Percentiles rank a stretch among this genome's conserved stretches.
phyloP scores from a whole-genome alignment of 2,329 filamentous ascomycete genomes.

The Colletotrichum karsti region DNA sequence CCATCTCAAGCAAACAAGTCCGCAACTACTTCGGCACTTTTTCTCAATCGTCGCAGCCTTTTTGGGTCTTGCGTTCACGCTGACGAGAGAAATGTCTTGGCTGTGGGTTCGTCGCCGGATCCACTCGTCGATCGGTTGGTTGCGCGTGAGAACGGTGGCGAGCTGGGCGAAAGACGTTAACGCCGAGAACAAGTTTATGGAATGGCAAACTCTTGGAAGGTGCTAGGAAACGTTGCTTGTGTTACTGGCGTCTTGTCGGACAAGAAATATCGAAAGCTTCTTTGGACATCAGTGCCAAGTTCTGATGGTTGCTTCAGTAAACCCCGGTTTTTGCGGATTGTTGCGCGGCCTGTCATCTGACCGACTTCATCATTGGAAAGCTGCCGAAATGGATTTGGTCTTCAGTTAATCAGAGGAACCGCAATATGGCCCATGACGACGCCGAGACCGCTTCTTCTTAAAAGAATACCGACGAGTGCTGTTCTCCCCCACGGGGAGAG shows the following conservation, averaged over 20 bases:
- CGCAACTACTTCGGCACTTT: background rate
- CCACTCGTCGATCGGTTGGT: background rate
- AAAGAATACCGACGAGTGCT: background rate
- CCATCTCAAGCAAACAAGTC: too few species aligned
- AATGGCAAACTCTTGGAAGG: background rate
- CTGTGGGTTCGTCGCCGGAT: background rate
- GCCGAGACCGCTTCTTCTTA: background rate
- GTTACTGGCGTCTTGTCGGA: background rate
- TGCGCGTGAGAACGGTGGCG: background rate
- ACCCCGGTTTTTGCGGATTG: background rate
- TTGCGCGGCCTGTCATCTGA: too few species aligned
- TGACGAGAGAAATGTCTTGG: background rate
- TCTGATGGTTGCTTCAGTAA: background rate
- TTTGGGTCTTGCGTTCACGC: background rate
- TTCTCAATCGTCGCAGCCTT: too few species aligned
- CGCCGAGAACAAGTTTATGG: background rate
- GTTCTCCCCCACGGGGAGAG: background rate
- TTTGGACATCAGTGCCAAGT: background rate
- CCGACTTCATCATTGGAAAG: too few species aligned
- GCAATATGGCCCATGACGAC: background rate
- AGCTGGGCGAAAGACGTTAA: background rate
- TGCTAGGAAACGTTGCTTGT: background rate
- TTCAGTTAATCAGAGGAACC: too few species aligned
- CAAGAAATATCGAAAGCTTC: slow-evolving; percentile 1
- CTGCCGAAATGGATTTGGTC: too few species aligned